Percentiles rank a stretch among this genome's conserved stretches.
Evolutionary conservation across 306 rosid species (phyloP).

Genomic region (Pterocarpus macrocarpus): DNA sequence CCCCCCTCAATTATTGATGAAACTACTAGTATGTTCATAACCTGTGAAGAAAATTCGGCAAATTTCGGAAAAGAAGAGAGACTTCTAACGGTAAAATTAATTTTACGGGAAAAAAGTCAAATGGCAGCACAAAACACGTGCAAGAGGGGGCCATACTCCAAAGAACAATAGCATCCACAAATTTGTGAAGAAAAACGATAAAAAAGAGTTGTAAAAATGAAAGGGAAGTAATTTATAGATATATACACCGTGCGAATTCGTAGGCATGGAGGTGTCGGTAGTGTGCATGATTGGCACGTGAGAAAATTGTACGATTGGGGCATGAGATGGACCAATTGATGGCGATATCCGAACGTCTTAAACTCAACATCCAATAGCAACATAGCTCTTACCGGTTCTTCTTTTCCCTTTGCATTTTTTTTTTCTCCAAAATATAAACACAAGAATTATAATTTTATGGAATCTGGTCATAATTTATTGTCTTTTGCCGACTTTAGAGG

Average conservation of each 20-base stretch:
- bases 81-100: background rate
- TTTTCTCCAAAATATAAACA: background rate
- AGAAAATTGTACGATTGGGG: conserved; percentile 44
- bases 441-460: background rate
- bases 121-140: conserved; percentile 14
- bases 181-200: background rate
- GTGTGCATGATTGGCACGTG: conserved; percentile 48
- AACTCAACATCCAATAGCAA: conserved; percentile 38
- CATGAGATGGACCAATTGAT: conserved; percentile 57
- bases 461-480: conserved; percentile 4
- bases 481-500: background rate
- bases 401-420: background rate
- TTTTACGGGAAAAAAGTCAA: background rate
- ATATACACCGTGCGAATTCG: background rate
- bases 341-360: conserved; percentile 62
- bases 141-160: background rate
- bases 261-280: conserved; percentile 59
- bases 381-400: background rate
- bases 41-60: background rate
- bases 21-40: background rate
- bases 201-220: background rate
- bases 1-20: too few relatives aligned
- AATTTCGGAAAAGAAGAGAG: background rate
- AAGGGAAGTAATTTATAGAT: background rate
- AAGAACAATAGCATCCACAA: background rate